These are phyloP conservation scores for Nematodospora valgi DNA, from an alignment of 805 yeast genomes.

Conservation along the genomic window DNA sequence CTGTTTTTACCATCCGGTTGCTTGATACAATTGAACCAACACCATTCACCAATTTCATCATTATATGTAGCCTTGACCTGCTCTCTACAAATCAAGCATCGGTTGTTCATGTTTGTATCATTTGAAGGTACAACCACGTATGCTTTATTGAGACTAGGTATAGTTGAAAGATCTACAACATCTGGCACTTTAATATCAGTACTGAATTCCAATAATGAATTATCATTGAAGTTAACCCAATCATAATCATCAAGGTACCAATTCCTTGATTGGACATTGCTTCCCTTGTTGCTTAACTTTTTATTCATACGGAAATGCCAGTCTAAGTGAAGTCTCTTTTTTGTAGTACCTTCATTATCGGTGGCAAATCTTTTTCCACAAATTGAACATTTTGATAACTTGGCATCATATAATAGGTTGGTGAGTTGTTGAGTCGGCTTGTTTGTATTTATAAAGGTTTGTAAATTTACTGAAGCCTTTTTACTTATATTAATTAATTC, in stretches of 20 bases:
- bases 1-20: conserved; percentile 31
- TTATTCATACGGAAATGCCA: conserved; percentile 96
- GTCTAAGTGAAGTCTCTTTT: conserved; percentile 70
- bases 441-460: conserved; percentile 37
- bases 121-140: conserved; percentile 68
- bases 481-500: conserved; percentile 27
- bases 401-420: conserved; percentile 49
- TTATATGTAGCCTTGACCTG: conserved; percentile 40
- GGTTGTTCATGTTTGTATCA: conserved; percentile 49
- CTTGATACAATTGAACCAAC: conserved; percentile 38
- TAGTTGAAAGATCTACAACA: not conserved
- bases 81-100: conserved; percentile 41
- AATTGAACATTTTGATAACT: conserved; percentile 78
- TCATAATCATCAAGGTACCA: conserved; percentile 76
- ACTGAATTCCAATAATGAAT: conserved; percentile 38
- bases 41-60: conserved; percentile 46
- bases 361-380: conserved; percentile 85
- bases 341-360: conserved; percentile 51
- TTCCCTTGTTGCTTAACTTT: conserved; percentile 41
- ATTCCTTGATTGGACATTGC: conserved; percentile 63
- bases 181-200: conserved; percentile 8
- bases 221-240: conserved; percentile 77
- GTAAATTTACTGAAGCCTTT: conserved; percentile 19
- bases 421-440: conserved; percentile 29
- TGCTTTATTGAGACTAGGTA: conserved; percentile 2